Conservation (phyloP, 352 stramenopile genomes). For the Phytophthora ramorum region DNA sequence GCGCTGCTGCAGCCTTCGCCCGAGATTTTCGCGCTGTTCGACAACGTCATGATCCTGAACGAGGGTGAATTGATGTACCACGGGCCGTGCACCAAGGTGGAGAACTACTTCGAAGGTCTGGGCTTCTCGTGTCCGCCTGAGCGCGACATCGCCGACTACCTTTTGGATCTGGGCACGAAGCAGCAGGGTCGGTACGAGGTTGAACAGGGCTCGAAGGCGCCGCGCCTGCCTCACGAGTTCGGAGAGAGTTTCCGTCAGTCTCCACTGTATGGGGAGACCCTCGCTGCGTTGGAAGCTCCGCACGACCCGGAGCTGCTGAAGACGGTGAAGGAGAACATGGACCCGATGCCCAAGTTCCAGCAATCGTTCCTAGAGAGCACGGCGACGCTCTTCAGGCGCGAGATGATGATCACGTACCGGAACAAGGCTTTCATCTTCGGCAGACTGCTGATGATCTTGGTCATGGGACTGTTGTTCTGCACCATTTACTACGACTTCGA, state of each 20-base stretch:
- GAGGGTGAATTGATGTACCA: conserved; percentile 88
- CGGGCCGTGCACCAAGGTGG: conserved; percentile 23
- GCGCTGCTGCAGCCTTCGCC: conserved; percentile 87
- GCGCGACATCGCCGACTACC: conserved; percentile 42
- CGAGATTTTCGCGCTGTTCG: conserved; percentile 91
- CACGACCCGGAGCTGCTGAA: conserved; percentile 24
- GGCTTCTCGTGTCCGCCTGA: conserved; percentile 40
- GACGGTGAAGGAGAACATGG: too few species aligned
- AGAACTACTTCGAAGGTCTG: conserved; percentile 45
- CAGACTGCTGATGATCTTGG: conserved; percentile 42
- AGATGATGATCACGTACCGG: conserved; percentile 48
- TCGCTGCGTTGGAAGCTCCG: conserved; percentile 35
- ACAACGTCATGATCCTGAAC: conserved; percentile 37
- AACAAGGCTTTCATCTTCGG: conserved; percentile 38
- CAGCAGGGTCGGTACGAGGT: conserved; percentile 40
- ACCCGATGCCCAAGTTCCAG: conserved; percentile 47
- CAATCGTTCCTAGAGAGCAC: conserved; percentile 60
- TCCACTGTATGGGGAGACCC: conserved; percentile 38
- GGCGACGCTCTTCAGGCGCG: conserved; percentile 48
- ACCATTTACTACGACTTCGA: conserved; percentile 29
- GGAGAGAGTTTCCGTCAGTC: conserved; percentile 41
- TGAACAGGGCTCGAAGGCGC: conserved; percentile 8
- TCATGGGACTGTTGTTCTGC: conserved; percentile 26
- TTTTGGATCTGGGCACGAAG: conserved; percentile 34
- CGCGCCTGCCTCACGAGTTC: conserved; percentile 20